Conservation (phyloP, 148 eudicot genomes). For the Talinum fruticosum region DNA sequence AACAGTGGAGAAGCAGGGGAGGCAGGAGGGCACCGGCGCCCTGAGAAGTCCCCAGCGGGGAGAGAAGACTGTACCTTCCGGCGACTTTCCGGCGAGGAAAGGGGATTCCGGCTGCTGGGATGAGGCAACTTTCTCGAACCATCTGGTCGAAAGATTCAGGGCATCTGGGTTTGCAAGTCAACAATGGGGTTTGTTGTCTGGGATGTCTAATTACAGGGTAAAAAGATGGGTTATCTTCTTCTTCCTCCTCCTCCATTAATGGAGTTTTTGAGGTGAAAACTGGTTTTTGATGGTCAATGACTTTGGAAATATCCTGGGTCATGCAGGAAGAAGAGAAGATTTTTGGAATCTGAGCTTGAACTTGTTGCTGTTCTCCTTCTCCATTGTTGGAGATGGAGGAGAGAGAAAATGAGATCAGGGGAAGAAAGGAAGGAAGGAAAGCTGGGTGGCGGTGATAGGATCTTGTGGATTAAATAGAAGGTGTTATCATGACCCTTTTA, state of each 20-base stretch:
- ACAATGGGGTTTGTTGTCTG: constrained; percentile 1
- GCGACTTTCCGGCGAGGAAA: constrained; percentile 33
- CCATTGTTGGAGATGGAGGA: constrained; percentile 34
- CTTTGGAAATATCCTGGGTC: constrained; percentile 38
- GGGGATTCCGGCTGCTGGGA: constrained; percentile 8
- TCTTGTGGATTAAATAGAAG: constrained; percentile 34
- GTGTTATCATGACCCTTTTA: neutral
- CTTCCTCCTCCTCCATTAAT: constrained; percentile 17
- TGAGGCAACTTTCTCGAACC: constrained; percentile 32
- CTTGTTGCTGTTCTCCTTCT: constrained; percentile 26
- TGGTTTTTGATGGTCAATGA: constrained; percentile 31
- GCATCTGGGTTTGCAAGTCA: constrained; percentile 37
- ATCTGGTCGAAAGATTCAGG: constrained; percentile 36
- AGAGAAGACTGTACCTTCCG: constrained; percentile 26
- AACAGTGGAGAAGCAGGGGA: constrained; percentile 47
- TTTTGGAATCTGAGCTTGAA: constrained; percentile 37
- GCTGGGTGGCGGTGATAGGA: constrained; percentile 15
- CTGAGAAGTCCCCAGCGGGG: constrained; percentile 16
- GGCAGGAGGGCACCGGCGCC: constrained; percentile 42
- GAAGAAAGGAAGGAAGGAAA: constrained; percentile 12
- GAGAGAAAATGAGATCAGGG: constrained; percentile 23
- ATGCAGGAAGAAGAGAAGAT: constrained; percentile 50
- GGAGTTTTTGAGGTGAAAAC: constrained; percentile 32
- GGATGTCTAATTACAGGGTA: constrained; percentile 19
- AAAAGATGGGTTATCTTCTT: neutral